These are phyloP conservation scores for Talaromyces marneffei DNA, from an alignment of 2,329 filamentous ascomycete genomes.

Conservation along the genomic window DNA sequence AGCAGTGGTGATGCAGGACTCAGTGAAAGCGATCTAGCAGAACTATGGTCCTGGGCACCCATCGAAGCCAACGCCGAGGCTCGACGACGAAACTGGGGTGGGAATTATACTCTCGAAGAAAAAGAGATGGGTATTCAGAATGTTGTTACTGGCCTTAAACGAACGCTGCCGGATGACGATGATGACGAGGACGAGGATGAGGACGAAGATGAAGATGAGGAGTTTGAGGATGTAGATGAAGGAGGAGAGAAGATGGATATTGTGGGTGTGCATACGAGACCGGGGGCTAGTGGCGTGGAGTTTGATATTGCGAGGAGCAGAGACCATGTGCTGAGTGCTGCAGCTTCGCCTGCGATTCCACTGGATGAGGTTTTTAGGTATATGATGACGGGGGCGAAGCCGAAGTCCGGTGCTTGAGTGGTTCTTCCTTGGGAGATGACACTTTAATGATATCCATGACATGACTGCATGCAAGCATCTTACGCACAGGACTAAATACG, in stretches of 20 bases:
- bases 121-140: constrained; percentile 59
- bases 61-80: constrained; percentile 44
- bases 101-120: constrained; percentile 68
- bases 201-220: constrained; percentile 52
- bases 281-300: constrained; percentile 28
- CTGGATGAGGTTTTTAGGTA: constrained; percentile 47
- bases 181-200: constrained; percentile 41
- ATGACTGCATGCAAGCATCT: neutral
- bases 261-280: constrained; percentile 31
- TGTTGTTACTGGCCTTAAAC: constrained; percentile 64
- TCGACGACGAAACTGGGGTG: constrained; percentile 48
- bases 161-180: constrained; percentile 52
- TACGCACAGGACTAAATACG: neutral
- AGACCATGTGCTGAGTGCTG: constrained; percentile 21
- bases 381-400: constrained; percentile 44
- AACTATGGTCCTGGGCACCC: constrained; percentile 56
- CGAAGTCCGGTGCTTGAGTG: constrained; percentile 22
- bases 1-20: constrained; percentile 22
- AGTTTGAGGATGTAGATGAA: constrained; percentile 25
- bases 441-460: no score
- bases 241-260: constrained; percentile 37
- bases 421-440: neutral
- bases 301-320: constrained; percentile 27
- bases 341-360: constrained; percentile 30
- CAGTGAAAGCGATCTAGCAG: constrained; percentile 47